Base-by-base conservation (phyloP, 768 basidiomycete genomes). In the Psilocybe cubensis region DNA sequence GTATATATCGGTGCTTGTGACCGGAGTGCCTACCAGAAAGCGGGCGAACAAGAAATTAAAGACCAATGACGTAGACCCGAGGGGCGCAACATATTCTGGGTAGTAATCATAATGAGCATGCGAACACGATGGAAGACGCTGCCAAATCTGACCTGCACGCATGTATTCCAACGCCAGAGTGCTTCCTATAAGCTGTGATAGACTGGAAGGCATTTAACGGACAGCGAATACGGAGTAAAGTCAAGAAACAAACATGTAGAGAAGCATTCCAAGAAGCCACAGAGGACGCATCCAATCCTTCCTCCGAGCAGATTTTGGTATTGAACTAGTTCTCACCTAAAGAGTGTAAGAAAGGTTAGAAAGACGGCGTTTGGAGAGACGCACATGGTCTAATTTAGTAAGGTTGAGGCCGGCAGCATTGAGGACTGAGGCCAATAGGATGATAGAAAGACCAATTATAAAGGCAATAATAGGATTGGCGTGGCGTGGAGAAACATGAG, bases 21-120 rank as follows among this genome's bases (percentile, higher is more conserved):
- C 91, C 1, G 92, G 91, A 4, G 89, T 92, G 33, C 91, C 92
- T 5, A 93, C 88, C 57, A 94, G 81, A 67, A 94, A 90, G 63
- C 90, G 85, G 33, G 96, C 96, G 70, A 97, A 96, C 33, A 97
- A 79, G 69, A 97, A 96, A 71, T 98, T 98, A 79, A 98, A 98
- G 54, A 98, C 86, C 60, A 98, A 85, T 11, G 94, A 92, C 10
- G 94, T 91, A 0, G 93, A 94, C 12, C 96, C 96, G 3, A 98
- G 82, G 2, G 96, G 96, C 1, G 96, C 96, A 54, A 98, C 96
- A 71, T 97, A 98, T 84, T 96, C 92, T 86, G 73, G 55, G 25
- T 50, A 67, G 52, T 45, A 33, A 10, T 31, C 21, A 25, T 2
- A 57, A 54, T 46, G 52, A 52, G n/a, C n/a, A 33, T 8, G 23